Evolutionary conservation across 495 filamentous ascomycete species (phyloP).

Genomic region (Aspergillus olivimuriae): DNA sequence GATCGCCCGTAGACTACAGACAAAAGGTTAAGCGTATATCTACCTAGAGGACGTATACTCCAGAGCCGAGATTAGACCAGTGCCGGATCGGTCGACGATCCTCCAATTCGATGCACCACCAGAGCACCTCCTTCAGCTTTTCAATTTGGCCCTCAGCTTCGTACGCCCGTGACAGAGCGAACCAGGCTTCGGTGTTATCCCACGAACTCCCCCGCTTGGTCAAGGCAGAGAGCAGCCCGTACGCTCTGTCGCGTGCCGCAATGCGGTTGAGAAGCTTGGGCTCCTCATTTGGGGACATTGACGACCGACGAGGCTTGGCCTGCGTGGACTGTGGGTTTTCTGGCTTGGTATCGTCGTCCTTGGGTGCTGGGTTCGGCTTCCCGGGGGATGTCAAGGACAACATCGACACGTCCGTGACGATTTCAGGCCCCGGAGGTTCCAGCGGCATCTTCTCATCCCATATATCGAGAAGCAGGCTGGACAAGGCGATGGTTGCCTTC

Average conservation of each 20-base stretch:
- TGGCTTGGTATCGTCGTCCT: constrained; percentile 6
- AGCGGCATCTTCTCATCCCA: constrained; percentile 56
- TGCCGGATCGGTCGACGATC: constrained; percentile 43
- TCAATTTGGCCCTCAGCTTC: constrained; percentile 77
- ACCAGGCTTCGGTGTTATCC: constrained; percentile 95
- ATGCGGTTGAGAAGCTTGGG: constrained; percentile 66
- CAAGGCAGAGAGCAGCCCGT: constrained; percentile 68
- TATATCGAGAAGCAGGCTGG: constrained; percentile 80
- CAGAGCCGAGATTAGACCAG: constrained; percentile 44
- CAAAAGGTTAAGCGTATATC: constrained; percentile 23
- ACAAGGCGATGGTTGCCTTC: constrained; percentile 72
- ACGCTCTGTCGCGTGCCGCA: constrained; percentile 81
- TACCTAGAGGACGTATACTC: constrained; percentile 38
- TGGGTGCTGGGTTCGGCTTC: constrained; percentile 14
- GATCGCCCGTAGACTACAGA: constrained; percentile 17
- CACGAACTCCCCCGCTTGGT: constrained; percentile 84
- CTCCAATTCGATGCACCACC: constrained; percentile 63
- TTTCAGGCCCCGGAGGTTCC: constrained; percentile 29
- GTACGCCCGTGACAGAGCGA: constrained; percentile 73
- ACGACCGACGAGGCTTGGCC: too few species aligned
- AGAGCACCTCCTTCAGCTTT: constrained; percentile 71
- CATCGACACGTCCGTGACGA: constrained; percentile 25
- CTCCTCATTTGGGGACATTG: constrained; percentile 30
- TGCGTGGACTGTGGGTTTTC: background rate
- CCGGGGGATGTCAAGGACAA: constrained; percentile 17